These are phyloP conservation scores for Spiromastix sp. DNA, from an alignment of 2,329 filamentous ascomycete genomes.

Conservation along the genomic window DNA sequence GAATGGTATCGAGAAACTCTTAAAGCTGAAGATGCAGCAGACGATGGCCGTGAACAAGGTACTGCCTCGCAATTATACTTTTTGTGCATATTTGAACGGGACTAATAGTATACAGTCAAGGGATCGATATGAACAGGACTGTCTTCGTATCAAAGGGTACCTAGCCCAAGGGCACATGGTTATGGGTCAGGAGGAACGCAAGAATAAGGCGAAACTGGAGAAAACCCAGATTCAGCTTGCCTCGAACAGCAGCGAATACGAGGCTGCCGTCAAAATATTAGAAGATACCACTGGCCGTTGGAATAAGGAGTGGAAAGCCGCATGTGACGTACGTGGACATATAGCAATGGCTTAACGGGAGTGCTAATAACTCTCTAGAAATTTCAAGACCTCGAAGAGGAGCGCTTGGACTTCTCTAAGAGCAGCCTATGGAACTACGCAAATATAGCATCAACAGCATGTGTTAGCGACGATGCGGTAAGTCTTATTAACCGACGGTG, in stretches of 20 bases:
- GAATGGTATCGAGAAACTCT: constrained; percentile 80
- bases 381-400: constrained; percentile 97
- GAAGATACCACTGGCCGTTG: constrained; percentile 92
- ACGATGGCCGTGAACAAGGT: constrained; percentile 88
- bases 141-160: constrained; percentile 96
- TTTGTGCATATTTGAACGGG: neutral
- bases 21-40: constrained; percentile 89
- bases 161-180: constrained; percentile 99
- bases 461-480: constrained; percentile 84
- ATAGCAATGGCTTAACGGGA: too few species aligned
- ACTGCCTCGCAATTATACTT: constrained; percentile 1
- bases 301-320: constrained; percentile 98
- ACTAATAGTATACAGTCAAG: constrained; percentile 49
- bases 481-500: constrained; percentile 20
- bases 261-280: constrained; percentile 80
- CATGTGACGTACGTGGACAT: constrained; percentile 54
- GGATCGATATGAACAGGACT: constrained; percentile 95
- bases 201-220: constrained; percentile 97
- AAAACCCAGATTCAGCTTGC: constrained; percentile 97
- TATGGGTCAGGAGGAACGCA: constrained; percentile 97
- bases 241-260: constrained; percentile 84
- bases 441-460: constrained; percentile 93
- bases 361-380: constrained; percentile 47
- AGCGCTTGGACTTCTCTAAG: constrained; percentile 93
- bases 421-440: constrained; percentile 97